A percentile compares a stretch with the other conserved stretches of the same genome.
Evolutionary conservation across 164 flowering plant species (phyloP).

Genomic region (Vitis vinifera): DNA sequence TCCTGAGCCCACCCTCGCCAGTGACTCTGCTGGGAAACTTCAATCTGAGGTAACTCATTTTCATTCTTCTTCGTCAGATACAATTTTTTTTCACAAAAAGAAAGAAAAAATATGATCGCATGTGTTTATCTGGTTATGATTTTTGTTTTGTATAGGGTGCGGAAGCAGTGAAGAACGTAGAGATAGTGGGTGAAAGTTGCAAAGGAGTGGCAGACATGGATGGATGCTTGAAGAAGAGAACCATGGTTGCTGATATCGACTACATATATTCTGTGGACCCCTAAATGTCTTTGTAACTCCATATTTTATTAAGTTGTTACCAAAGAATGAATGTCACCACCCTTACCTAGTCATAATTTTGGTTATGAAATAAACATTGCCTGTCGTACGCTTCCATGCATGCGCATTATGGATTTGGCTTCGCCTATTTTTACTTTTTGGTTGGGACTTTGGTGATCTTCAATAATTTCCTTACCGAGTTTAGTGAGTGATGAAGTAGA

Average conservation of each 20-base stretch:
- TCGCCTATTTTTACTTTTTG: too few species aligned
- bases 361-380: too few species aligned
- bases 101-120: neutral
- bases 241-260: slow-evolving; percentile 39
- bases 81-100: too few species aligned
- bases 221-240: slow-evolving; percentile 46
- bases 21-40: slow-evolving; percentile 5
- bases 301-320: too few species aligned
- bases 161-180: slow-evolving; percentile 8
- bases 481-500: too few species aligned
- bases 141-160: slow-evolving; percentile 12
- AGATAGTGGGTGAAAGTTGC: slow-evolving; percentile 13
- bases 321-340: too few species aligned
- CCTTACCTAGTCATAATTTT: too few species aligned
- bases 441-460: too few species aligned
- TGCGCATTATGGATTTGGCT: too few species aligned
- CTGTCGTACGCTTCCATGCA: too few species aligned
- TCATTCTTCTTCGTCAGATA: neutral
- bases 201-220: slow-evolving; percentile 27
- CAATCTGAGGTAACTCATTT: slow-evolving; percentile 14
- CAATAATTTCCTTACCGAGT: too few species aligned
- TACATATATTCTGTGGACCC: slow-evolving; percentile 43
- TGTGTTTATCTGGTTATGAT: neutral
- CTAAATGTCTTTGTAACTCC: neutral
- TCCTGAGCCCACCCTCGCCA: slow-evolving; percentile 13